These are phyloP conservation scores for Suhomyces choctaworum DNA, from an alignment of 1,139 yeast species.

Conservation along the genomic window DNA sequence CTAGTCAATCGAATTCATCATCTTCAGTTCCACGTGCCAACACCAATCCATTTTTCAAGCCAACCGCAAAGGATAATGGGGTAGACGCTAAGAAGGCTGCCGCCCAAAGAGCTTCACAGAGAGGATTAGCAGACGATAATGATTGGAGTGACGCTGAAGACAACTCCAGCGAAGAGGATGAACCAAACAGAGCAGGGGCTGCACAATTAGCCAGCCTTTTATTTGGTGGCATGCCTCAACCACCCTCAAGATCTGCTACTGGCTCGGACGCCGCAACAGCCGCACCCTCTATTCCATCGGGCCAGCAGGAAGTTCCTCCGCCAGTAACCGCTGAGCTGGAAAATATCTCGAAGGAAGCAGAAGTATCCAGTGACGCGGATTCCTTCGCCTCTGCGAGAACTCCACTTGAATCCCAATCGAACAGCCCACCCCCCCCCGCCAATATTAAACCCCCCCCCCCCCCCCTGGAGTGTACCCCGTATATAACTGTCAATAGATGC, in stretches of 20 bases:
- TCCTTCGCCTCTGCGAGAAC: constrained; percentile 12
- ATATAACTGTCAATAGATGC: too few relatives aligned
- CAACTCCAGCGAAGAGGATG: constrained; percentile 49
- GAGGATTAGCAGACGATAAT: constrained; percentile 52
- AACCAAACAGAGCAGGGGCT: constrained; percentile 55
- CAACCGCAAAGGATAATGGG: constrained; percentile 26
- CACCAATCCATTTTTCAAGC: constrained; percentile 53
- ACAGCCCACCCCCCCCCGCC: too few relatives aligned
- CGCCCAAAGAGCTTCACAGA: constrained; percentile 64
- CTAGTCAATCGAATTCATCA: constrained; percentile 9
- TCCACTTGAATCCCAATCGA: too few relatives aligned
- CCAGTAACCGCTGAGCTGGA: constrained; percentile 17
- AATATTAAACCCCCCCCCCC: too few relatives aligned
- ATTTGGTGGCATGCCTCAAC: constrained; percentile 60
- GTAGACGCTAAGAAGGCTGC: constrained; percentile 59
- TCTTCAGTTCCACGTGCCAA: constrained; percentile 23
- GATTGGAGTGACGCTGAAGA: constrained; percentile 68
- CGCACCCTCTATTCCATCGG: not conserved
- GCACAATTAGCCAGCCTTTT: constrained; percentile 62
- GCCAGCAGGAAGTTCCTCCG: constrained; percentile 22
- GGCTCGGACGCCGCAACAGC: constrained; percentile 2
- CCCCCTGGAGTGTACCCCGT: too few relatives aligned
- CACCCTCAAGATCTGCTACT: constrained; percentile 26
- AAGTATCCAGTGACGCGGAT: constrained; percentile 10
- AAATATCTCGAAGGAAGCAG: constrained; percentile 2